phyloP scores from a whole-genome alignment of 306 rosid species.

The Astragalus membranaceus region DNA sequence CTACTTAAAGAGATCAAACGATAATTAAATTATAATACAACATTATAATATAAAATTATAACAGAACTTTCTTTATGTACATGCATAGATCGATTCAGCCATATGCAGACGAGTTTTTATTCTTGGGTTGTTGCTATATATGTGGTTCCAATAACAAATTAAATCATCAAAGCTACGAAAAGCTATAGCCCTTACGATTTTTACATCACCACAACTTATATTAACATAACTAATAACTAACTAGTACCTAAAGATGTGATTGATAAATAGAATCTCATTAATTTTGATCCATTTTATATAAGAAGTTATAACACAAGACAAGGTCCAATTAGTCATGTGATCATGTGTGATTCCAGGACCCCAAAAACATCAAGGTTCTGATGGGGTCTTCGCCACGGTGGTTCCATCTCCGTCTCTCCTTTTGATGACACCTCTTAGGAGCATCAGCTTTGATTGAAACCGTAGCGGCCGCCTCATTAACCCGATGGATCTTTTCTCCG shows the following conservation, averaged over 20 bases:
- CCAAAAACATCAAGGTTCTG: constrained; percentile 44
- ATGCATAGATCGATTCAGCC: background rate
- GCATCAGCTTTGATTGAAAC: background rate
- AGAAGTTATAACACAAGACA: background rate
- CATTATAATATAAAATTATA: background rate
- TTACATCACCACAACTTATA: background rate
- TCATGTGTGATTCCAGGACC: constrained; percentile 34
- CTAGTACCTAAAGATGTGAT: background rate
- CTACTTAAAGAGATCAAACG: too few species aligned
- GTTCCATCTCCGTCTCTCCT: constrained; percentile 18
- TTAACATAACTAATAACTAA: background rate
- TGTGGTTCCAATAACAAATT: background rate
- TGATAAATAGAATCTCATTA: background rate
- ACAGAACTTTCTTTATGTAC: background rate
- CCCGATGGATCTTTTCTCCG: constrained; percentile 25
- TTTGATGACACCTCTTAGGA: background rate
- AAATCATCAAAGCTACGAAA: background rate
- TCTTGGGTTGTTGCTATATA: background rate
- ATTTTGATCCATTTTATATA: background rate
- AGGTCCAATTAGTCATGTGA: background rate
- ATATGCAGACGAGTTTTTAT: background rate
- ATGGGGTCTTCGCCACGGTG: constrained; percentile 33
- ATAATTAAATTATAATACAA: background rate
- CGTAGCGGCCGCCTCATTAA: background rate
- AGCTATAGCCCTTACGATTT: background rate